A percentile compares a stretch with the other conserved stretches of the same genome.
These are phyloP conservation scores for Emergomyces pasteurianus DNA, from an alignment of 2,329 filamentous ascomycete species.

Conservation along the genomic window DNA sequence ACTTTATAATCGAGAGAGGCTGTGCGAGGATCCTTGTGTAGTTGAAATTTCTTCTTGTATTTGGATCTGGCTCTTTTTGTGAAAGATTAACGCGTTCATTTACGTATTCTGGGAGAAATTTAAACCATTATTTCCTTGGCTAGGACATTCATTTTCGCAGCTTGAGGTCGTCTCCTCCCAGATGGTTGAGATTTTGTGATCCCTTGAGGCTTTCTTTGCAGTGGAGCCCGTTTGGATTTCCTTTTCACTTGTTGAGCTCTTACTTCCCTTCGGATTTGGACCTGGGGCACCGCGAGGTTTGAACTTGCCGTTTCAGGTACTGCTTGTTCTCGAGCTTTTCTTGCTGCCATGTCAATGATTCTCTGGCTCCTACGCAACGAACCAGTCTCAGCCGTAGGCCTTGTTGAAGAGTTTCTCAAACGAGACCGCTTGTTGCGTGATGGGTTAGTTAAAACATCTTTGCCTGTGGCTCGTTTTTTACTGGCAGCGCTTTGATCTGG, in stretches of 20 bases:
- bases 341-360: conserved; percentile 1
- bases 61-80: not conserved
- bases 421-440: not conserved
- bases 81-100: not conserved
- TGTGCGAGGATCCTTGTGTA: not conserved
- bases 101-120: not conserved
- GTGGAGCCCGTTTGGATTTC: not conserved
- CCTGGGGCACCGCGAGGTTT: not conserved
- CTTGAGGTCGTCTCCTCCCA: not conserved
- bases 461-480: not conserved
- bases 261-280: not conserved
- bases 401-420: not conserved
- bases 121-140: no score
- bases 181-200: not conserved
- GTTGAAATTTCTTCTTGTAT: not conserved
- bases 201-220: not conserved
- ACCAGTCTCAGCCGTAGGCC: not conserved
- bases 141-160: not conserved
- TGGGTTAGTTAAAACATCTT: not conserved
- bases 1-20: not conserved
- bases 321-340: not conserved
- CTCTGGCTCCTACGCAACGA: conserved; percentile 2
- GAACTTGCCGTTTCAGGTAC: not conserved
- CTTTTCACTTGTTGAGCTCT: not conserved
- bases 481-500: not conserved